Percentiles rank a stretch among this genome's conserved stretches.
Conservation (phyloP, 345 rosid genomes). For the Hypericum androsaemum region DNA sequence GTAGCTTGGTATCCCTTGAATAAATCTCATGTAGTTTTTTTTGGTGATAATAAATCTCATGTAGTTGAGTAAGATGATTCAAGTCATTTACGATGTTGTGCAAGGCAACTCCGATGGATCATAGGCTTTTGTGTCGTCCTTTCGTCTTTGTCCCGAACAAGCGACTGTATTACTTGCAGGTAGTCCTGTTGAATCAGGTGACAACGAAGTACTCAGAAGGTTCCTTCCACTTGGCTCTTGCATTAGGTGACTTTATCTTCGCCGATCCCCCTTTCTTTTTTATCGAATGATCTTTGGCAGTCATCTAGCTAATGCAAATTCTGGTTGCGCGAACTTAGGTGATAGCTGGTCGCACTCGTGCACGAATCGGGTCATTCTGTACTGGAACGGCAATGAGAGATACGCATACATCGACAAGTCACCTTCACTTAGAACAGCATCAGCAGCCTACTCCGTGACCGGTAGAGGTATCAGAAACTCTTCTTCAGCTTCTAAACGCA, state of each 20-base stretch:
- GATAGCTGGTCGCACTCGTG: conserved; percentile 96
- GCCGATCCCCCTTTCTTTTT: not conserved
- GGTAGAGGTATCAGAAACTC: conserved; percentile 60
- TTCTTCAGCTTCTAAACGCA: conserved; percentile 42
- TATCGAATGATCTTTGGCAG: not conserved
- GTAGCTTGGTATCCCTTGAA: no score
- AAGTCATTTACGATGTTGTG: no score
- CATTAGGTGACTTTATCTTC: conserved; percentile 44
- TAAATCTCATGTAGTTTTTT: no score
- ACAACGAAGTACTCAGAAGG: conserved; percentile 69
- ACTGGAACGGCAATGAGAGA: conserved; percentile 80
- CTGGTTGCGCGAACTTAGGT: conserved; percentile 31
- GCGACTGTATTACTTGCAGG: conserved; percentile 30
- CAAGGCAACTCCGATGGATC: no score
- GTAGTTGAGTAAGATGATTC: no score
- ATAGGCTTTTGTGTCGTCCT: not conserved
- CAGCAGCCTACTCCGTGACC: conserved; percentile 75
- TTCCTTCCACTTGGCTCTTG: conserved; percentile 74
- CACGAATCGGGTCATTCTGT: conserved; percentile 70
- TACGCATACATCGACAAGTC: conserved; percentile 77
- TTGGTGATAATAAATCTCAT: no score
- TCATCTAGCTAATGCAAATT: not conserved
- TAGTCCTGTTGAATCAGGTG: conserved; percentile 83
- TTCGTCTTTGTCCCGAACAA: not conserved
- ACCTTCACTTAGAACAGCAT: conserved; percentile 67